Base-by-base conservation (phyloP, 345 rosid species). In the Euphorbia pulcherrima region DNA sequence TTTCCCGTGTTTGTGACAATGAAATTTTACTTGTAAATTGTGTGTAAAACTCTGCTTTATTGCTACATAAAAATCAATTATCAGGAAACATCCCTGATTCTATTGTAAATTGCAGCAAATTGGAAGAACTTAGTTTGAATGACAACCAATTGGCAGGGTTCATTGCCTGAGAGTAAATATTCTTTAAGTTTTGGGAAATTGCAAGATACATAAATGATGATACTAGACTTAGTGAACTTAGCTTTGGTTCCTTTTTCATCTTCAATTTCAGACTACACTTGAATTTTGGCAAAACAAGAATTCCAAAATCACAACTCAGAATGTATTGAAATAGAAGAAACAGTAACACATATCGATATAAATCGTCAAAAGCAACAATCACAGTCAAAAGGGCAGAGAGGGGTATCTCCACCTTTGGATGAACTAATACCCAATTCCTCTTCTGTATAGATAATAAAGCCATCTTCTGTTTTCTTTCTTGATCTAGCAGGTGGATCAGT, bases 361-460 rank as follows among this genome's bases (percentile, higher is more conserved):
- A 29, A 63, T 52, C 26, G 30, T 84, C 83, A 88, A 75, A 87
- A 85, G 75, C 97, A 92, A 80, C 97, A 89, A 35, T 83, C 73
- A 77, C 97, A 89, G 65, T 90, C 92, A 76, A 90, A 93, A 21
- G 98, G 98, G 67, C 97, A 93, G 67, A 86, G 91, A 4, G 70
- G 80, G 5, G 96, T 85, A 51, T 59, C 65, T 68, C 98, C 94
- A 65, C 83, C 85, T 29, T 85, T 78, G 17, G 79, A 46, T 18
- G 70, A 85, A 44, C 63, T 79, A 29, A 93, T 47, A 75, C 90
- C 82, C 78, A 93, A 75, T 76, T 93, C 98, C 39, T 83, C 92
- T 79, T 86, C 92, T 0, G 88, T 78, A 70, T 78, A 90, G 51
- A 90, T 60, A 20, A 27, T 35, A 1, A 90, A 56, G 27, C 97